A percentile compares a stretch with the other conserved stretches of the same genome.
Conservation (phyloP, 2,329 filamentous ascomycete genomes). For the Elsinoe perseae region DNA sequence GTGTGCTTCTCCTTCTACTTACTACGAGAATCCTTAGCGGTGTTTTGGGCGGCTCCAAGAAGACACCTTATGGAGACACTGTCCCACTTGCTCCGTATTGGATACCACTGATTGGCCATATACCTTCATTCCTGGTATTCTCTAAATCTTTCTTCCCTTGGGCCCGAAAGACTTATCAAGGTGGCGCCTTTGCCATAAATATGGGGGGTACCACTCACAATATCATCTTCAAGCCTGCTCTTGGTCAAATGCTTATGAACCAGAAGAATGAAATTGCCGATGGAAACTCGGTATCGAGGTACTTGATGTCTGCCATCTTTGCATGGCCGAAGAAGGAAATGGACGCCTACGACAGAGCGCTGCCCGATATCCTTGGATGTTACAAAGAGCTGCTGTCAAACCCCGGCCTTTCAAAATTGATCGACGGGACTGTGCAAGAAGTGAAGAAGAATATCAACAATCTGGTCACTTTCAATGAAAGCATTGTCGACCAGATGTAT, state of each 20-base stretch:
- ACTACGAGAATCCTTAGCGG: conserved; percentile 18
- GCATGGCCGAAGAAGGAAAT: conserved; percentile 34
- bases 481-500: conserved; percentile 52
- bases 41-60: conserved; percentile 13
- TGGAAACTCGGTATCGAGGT: conserved; percentile 23
- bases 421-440: conserved; percentile 32
- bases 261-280: conserved; percentile 29
- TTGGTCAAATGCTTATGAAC: conserved; percentile 37
- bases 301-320: conserved; percentile 33
- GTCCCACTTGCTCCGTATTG: conserved; percentile 51
- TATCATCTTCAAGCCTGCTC: conserved; percentile 42
- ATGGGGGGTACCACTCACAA: conserved; percentile 44
- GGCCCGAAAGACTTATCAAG: conserved; percentile 33
- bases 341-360: conserved; percentile 30
- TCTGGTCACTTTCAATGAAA: conserved; percentile 52
- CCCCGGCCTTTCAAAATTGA: conserved; percentile 38
- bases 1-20: conserved; percentile 5
- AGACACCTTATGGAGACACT: conserved; percentile 23
- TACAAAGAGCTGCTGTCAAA: conserved; percentile 42
- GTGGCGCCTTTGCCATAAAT: conserved; percentile 42
- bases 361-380: conserved; percentile 29
- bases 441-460: conserved; percentile 44
- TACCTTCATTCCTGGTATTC: conserved; percentile 41
- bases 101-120: conserved; percentile 52
- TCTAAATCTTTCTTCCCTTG: conserved; percentile 39